phyloP scores from a whole-genome alignment of 2,329 filamentous ascomycete genomes.

The Pestalotiopsis sp. region DNA sequence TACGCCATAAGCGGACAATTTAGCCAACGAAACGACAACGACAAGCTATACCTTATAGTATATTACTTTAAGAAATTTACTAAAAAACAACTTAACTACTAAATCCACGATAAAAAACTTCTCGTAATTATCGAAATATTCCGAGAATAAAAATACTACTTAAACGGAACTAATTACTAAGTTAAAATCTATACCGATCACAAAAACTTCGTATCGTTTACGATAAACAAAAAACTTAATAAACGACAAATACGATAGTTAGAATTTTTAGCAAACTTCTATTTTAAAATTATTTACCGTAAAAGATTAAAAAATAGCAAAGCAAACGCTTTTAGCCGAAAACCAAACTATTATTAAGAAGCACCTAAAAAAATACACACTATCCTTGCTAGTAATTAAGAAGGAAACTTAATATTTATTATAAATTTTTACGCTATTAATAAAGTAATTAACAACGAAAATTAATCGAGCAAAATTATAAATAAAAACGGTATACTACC shows the following conservation, averaged over 20 bases:
- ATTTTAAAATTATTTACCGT: no score
- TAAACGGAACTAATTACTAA: no score
- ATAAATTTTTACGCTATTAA: background rate
- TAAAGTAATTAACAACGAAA: background rate
- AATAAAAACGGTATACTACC: no score
- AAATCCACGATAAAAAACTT: background rate
- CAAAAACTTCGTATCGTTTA: background rate
- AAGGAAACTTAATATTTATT: background rate
- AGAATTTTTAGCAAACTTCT: no score
- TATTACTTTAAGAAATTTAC: background rate
- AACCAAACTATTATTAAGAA: background rate
- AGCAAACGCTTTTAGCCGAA: background rate
- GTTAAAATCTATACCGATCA: background rate
- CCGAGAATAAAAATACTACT: no score
- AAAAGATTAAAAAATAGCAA: background rate
- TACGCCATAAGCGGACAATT: no score
- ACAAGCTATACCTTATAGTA: no score
- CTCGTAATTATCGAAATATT: no score
- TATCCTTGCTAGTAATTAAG: conserved; percentile 10
- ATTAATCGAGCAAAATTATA: background rate
- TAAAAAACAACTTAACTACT: background rate
- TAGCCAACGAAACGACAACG: no score
- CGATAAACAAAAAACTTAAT: no score
- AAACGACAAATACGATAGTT: no score
- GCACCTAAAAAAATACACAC: background rate